phyloP scores from a whole-genome alignment of 768 basidiomycete species.

The Wakefieldia striispora region DNA sequence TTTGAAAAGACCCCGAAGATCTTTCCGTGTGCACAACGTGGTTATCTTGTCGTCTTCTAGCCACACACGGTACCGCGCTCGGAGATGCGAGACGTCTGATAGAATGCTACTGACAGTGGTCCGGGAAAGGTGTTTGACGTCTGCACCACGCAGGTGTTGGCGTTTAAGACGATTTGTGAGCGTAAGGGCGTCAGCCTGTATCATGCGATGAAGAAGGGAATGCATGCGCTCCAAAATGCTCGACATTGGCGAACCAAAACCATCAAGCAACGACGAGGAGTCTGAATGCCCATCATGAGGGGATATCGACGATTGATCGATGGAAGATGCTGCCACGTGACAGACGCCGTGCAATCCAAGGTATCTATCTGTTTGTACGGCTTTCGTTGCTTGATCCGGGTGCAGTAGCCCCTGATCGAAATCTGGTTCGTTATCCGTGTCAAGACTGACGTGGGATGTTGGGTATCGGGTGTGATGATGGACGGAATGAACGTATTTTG shows the following conservation, averaged over 20 bases:
- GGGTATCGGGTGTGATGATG: conserved; percentile 27
- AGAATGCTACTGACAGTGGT: conserved; percentile 75
- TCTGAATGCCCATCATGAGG: conserved; percentile 67
- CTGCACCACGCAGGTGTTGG: conserved; percentile 82
- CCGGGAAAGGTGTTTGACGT: conserved; percentile 83
- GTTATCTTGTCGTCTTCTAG: conserved; percentile 74
- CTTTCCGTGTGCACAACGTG: conserved; percentile 66
- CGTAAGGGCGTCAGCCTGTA: conserved; percentile 80
- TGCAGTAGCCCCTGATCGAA: conserved; percentile 28
- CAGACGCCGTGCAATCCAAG: conserved; percentile 29
- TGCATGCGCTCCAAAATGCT: conserved; percentile 61
- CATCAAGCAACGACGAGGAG: conserved; percentile 66
- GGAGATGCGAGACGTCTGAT: conserved; percentile 65
- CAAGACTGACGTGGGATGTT: conserved; percentile 33
- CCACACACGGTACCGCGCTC: conserved; percentile 67
- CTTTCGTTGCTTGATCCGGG: conserved; percentile 55
- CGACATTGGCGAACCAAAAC: conserved; percentile 47
- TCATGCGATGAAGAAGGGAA: conserved; percentile 60
- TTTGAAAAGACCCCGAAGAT: conserved; percentile 79
- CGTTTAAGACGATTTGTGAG: conserved; percentile 88
- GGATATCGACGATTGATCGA: conserved; percentile 41
- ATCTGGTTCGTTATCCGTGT: conserved; percentile 44
- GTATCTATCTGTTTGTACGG: conserved; percentile 64
- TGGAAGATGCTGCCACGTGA: conserved; percentile 34
- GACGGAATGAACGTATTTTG: conserved; percentile 25